Percentiles rank a stretch among this genome's conserved stretches.
These are phyloP conservation scores for Myriosclerotinia curreyana DNA, from an alignment of 2,329 filamentous ascomycete species.

Conservation along the genomic window DNA sequence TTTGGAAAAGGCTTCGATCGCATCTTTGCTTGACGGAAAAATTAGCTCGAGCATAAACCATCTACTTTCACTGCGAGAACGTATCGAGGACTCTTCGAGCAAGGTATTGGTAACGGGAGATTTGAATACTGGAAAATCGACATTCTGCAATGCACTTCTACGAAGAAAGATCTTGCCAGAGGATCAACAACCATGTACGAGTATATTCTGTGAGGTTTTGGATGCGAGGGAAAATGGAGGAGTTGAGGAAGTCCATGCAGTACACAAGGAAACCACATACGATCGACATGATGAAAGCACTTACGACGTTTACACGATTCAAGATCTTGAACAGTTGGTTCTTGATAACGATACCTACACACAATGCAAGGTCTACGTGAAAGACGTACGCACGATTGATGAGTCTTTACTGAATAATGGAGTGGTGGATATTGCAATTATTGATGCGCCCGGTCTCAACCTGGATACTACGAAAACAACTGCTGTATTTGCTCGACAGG, in stretches of 20 bases:
- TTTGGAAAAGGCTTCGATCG: slow-evolving; percentile 86
- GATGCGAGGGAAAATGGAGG: slow-evolving; percentile 88
- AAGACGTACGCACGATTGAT: slow-evolving; percentile 82
- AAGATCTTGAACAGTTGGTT: slow-evolving; percentile 83
- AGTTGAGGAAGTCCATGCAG: slow-evolving; percentile 91
- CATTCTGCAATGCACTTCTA: slow-evolving; percentile 95
- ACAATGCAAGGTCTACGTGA: slow-evolving; percentile 96
- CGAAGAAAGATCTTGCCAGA: slow-evolving; percentile 90
- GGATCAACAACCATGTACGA: slow-evolving; percentile 96
- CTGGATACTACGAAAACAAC: slow-evolving; percentile 96
- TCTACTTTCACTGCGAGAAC: slow-evolving; percentile 77
- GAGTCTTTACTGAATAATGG: slow-evolving; percentile 96
- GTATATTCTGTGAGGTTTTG: slow-evolving; percentile 96
- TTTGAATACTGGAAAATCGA: slow-evolving; percentile 95
- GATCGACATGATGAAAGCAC: slow-evolving; percentile 90
- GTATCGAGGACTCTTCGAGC: slow-evolving; percentile 95
- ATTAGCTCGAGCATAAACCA: slow-evolving; percentile 93
- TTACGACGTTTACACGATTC: slow-evolving; percentile 79
- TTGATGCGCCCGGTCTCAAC: slow-evolving; percentile 94
- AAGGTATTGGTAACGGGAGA: slow-evolving; percentile 96
- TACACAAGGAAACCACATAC: slow-evolving; percentile 77
- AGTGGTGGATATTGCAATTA: slow-evolving; percentile 95
- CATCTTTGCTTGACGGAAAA: slow-evolving; percentile 86
- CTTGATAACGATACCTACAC: slow-evolving; percentile 83
- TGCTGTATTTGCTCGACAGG: slow-evolving; percentile 92